Base-by-base conservation (phyloP, 352 stramenopile species). In the Blastocystis sp. region DNA sequence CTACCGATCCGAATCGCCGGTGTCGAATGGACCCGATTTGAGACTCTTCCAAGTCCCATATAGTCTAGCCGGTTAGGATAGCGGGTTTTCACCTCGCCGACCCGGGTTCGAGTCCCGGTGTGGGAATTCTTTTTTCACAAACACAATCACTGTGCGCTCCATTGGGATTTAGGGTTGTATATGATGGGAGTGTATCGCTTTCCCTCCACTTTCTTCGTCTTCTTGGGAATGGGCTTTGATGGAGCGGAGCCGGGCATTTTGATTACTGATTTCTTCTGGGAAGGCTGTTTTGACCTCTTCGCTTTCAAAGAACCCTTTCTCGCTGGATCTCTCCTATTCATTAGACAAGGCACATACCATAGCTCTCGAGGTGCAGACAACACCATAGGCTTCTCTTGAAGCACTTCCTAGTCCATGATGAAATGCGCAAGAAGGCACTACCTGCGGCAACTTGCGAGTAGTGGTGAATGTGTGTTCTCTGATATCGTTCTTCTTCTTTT, bases 91-190 rank as follows among this genome's bases (percentile, higher is more conserved):
- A 87, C 77, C 77, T 87, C 77, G 77, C 77, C 77, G 77, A 87
- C 77, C 77, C 77, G 77, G 77, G 77, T 87, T 87, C 77, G 77
- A 87, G 77, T 87, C 77, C 77, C 77, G 77, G 77, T 56, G 71
- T 87, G 77, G 77, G 77, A 87, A 60, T 69, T 77, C 23, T 76
- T 87, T 87, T 87, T 69, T 41, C 34, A 11, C 17, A 71, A n/a
- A 48, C 64, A 71, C 64, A 71, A 71, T 48, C 64, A 38, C 2
- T 28, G 23, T 43, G 48, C n/a, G 28, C 11, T 66, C 61, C 61
- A 34, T 66, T 34, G 28, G 4, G 28, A 40, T 34, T n/a, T 10
- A 40, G 4, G 7, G 5, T 66, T 14, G 10, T n/a, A 34, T 10
- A 66, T n/a, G 28, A n/a, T 66, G 28, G 61, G 11, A 40, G 28